Base-by-base conservation (phyloP, 352 stramenopile species). In the Pseudoperonospora humuli region DNA sequence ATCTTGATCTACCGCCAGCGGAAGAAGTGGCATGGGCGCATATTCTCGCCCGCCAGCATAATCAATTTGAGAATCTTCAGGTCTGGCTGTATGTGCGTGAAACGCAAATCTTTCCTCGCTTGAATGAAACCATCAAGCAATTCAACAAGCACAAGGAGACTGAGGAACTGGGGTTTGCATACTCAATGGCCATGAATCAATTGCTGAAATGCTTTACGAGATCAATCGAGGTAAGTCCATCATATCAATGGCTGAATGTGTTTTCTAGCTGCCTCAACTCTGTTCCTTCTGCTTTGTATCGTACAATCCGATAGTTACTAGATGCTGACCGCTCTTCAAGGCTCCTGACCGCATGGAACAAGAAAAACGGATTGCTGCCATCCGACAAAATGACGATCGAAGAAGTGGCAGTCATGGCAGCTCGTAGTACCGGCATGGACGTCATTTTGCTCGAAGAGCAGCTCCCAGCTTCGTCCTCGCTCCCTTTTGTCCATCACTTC, bases 71-170 rank as follows among this genome's bases (percentile, higher is more conserved):
- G 57, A 90, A 90, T 38, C 52, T 88, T n/a, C 73, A 88, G 37
- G 80, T 90, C 43, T 93, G 80, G 80, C 38, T 63, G 15, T 93
- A 81, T 44, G 75, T 90, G 25, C 75, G 75, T 7, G 80, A 93
- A 57, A 88, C 72, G 17, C 80, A 93, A 49, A 87, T 93, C 41
- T 58, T 67, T 17, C 80, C 80, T 33, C 75, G 70, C 31, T 59
- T 93, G 18, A 62, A 93, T 31, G 52, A 67, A 28, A 77, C 59
- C 1, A 44, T 87, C 7, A 67, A 80, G 43, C 54, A 72, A 42
- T 70, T 86, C 15, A 60, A 62, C 9, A 61, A 62, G 14, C 54
- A 72, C 39, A 76, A 88, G 31, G 62, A 84, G 24, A 80, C 77
- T 5, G 74, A 87, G 39, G 71, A 93, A 18, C 64, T 93, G 36